These are phyloP conservation scores for Takashimella tepidaria DNA, from an alignment of 1,284 basidiomycete species.

Conservation along the genomic window DNA sequence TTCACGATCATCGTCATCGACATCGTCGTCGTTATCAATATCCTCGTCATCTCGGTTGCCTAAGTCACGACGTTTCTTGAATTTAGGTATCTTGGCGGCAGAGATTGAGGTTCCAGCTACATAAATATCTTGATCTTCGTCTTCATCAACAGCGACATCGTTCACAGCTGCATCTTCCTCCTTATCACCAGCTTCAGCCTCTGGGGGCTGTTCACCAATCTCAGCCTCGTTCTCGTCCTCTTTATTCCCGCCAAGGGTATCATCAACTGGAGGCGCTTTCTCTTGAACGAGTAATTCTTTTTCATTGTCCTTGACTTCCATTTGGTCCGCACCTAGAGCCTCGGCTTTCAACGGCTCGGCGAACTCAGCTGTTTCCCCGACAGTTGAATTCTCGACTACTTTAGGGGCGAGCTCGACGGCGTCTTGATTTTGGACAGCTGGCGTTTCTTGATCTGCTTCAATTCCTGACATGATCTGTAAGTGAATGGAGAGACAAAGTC, in stretches of 20 bases:
- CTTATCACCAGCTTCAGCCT: constrained; percentile 5
- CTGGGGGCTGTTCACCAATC: background rate
- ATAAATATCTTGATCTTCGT: constrained; percentile 63
- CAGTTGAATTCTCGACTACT: too few species aligned
- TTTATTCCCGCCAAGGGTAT: background rate
- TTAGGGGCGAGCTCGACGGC: background rate
- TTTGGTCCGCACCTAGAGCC: too few species aligned
- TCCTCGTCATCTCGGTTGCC: constrained; percentile 47
- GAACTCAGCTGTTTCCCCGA: too few species aligned
- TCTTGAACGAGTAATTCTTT: too few species aligned
- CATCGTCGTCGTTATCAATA: constrained; percentile 49
- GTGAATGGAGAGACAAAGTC: too few species aligned
- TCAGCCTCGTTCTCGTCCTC: constrained; percentile 14
- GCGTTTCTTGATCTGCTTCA: background rate
- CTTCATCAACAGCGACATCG: constrained; percentile 36
- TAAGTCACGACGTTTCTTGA: constrained; percentile 45
- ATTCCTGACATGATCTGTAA: background rate
- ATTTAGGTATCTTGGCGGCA: constrained; percentile 40
- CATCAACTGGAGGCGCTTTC: background rate
- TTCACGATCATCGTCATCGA: constrained; percentile 53
- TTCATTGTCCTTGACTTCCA: too few species aligned
- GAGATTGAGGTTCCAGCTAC: constrained; percentile 53
- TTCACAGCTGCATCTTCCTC: constrained; percentile 14
- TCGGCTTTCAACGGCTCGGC: background rate
- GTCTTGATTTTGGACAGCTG: too few species aligned